Evolutionary conservation across 2,329 filamentous ascomycete genomes (phyloP), one percentile per base, ranked within the genome.

Genomic region (Penicillium sp.): DNA sequence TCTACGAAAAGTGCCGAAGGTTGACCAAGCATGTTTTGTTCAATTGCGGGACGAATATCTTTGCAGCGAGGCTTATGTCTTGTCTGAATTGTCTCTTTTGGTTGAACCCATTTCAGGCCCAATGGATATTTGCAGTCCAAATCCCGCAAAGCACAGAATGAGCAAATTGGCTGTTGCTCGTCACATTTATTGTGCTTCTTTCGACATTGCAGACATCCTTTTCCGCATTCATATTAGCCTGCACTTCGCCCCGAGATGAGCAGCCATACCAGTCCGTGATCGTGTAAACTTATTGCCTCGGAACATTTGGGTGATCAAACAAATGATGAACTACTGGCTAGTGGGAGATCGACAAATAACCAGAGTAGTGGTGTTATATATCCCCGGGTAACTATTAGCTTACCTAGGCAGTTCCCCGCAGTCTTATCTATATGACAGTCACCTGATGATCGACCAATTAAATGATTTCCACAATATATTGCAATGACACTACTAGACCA

Each of bases 121-220:
- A 61, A 60, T 7, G 61, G 50, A 50, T 64, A 66, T 35, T 55
- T 56, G 22, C 64, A 66, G 5, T 58, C 47, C 3, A 62, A 7
- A 1, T 22, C 40, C 24, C 57, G 56, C 2, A 16, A 14, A 40
- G 50, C 50, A 37, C 64, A 66, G 9, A 57, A 59, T 1, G 61
- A 58, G 32, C 64, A 66, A 4, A 18, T 4, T 14, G 64, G 62
- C 2, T 31, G 53, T 26, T 57, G 51, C 31, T 64, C 64, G 14
- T 64, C 64, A 39, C 64, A 66, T 55, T 66, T 65, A n/a, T 61
- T 47, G 43, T 65, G 62, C 14, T 61, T 65, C 18, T 43, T 60
- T 39, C 64, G 62, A 45, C 61, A 66, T 39, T 59, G 53, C 14
- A 65, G 59, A 47, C 64, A 66, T 18, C 62, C 64, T 66, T 29